Evolutionary conservation across 768 basidiomycete species (phyloP).

Genomic region (Floccularia luteovirens): DNA sequence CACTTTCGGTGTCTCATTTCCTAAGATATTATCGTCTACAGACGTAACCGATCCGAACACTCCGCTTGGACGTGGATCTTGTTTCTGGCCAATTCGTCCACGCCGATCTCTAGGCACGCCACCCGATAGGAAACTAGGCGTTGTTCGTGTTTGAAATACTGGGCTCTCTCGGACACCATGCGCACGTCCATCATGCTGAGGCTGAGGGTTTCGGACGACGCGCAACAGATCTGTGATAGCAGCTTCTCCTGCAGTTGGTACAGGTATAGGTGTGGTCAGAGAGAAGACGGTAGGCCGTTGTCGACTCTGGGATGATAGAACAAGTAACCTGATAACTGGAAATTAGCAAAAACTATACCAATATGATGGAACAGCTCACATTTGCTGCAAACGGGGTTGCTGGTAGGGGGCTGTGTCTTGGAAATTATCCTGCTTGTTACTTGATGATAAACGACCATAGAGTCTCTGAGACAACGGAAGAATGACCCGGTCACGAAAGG

Average conservation of each 20-base stretch:
- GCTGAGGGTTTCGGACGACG: slow-evolving; percentile 46
- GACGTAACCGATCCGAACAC: slow-evolving; percentile 18
- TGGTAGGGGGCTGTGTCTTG: slow-evolving; percentile 49
- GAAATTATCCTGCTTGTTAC: slow-evolving; percentile 48
- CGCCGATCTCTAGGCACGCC: slow-evolving; percentile 72
- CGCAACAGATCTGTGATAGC: slow-evolving; percentile 63
- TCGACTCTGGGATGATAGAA: slow-evolving; percentile 65
- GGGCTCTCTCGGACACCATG: slow-evolving; percentile 18
- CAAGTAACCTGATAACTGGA: slow-evolving; percentile 48
- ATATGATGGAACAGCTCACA: slow-evolving; percentile 34
- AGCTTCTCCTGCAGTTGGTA: slow-evolving; percentile 57
- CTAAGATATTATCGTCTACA: slow-evolving; percentile 26
- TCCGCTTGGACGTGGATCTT: slow-evolving; percentile 20
- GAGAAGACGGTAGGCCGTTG: slow-evolving; percentile 51
- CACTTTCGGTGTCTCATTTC: slow-evolving; percentile 48
- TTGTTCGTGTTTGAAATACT: slow-evolving; percentile 26
- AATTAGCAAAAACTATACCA: slow-evolving; percentile 1
- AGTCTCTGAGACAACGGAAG: slow-evolving; percentile 55
- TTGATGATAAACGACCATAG: slow-evolving; percentile 44
- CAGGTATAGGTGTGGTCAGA: slow-evolving; percentile 45
- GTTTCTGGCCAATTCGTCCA: slow-evolving; percentile 63
- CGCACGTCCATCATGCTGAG: slow-evolving; percentile 25
- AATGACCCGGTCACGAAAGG: slow-evolving; percentile 77
- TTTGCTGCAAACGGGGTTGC: slow-evolving; percentile 72
- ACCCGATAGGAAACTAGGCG: slow-evolving; percentile 68